Evolutionary conservation across 2,329 filamentous ascomycete species (phyloP).

Genomic region (Trichoderma oligosporum): DNA sequence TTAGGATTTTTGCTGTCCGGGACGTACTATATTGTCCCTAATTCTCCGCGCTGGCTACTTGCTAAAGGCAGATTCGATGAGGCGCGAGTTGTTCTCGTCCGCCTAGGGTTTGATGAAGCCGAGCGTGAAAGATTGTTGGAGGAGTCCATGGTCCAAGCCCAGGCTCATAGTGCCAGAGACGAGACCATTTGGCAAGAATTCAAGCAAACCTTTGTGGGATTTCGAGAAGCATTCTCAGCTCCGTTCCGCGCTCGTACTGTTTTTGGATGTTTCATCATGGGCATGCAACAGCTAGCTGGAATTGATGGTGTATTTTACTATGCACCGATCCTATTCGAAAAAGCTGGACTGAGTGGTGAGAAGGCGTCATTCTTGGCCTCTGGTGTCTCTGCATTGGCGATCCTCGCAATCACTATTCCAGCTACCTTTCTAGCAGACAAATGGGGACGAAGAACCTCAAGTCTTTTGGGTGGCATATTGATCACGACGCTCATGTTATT

Average conservation of each 20-base stretch:
- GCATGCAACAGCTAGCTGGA: constrained; percentile 56
- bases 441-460: constrained; percentile 53
- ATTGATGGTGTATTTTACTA: constrained; percentile 63
- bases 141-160: constrained; percentile 26
- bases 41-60: constrained; percentile 56
- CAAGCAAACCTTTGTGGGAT: constrained; percentile 30
- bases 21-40: constrained; percentile 40
- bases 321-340: constrained; percentile 55
- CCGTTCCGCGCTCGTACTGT: constrained; percentile 44
- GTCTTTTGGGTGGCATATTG: constrained; percentile 49
- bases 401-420: constrained; percentile 52
- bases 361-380: constrained; percentile 55
- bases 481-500: constrained; percentile 51
- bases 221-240: constrained; percentile 33
- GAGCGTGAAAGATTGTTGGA: constrained; percentile 40
- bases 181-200: constrained; percentile 32
- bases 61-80: constrained; percentile 40
- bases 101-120: constrained; percentile 42
- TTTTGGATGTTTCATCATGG: constrained; percentile 56
- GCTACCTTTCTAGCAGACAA: constrained; percentile 52
- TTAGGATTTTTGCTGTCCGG: constrained; percentile 29
- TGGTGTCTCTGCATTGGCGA: constrained; percentile 55
- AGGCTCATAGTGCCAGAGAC: not conserved
- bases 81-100: constrained; percentile 38
- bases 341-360: constrained; percentile 53